phyloP scores from a whole-genome alignment of 352 stramenopile genomes.

The Pythium dissimile region DNA sequence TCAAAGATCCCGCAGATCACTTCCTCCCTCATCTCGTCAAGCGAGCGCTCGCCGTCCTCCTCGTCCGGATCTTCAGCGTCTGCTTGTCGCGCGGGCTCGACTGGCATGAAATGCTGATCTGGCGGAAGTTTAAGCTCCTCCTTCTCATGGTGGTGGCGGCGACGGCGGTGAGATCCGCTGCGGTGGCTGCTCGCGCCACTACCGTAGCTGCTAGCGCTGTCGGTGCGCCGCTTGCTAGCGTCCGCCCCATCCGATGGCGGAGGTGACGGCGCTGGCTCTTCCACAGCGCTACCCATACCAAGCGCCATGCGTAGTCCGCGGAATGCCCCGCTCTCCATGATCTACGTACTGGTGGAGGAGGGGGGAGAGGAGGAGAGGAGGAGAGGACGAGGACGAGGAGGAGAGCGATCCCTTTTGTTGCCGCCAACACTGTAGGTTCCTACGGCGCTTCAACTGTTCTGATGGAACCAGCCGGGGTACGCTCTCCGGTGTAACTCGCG shows the following conservation, averaged over 20 bases:
- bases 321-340: slow-evolving; percentile 27
- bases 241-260: not conserved
- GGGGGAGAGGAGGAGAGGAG: not conserved
- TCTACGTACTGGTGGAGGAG: not conserved
- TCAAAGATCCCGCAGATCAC: slow-evolving; percentile 89
- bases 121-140: slow-evolving; percentile 35
- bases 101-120: slow-evolving; percentile 46
- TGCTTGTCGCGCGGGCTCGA: too few relatives aligned
- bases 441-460: slow-evolving; percentile 8
- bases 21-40: slow-evolving; percentile 66
- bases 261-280: not conserved
- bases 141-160: not conserved
- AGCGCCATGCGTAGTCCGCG: slow-evolving; percentile 30
- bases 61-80: too few relatives aligned
- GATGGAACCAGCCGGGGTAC: not conserved
- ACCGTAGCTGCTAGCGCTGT: slow-evolving; percentile 25
- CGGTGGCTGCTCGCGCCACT: slow-evolving; percentile 17
- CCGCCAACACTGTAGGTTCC: not conserved
- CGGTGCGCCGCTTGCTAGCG: slow-evolving; percentile 9
- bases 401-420: not conserved
- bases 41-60: slow-evolving; percentile 27
- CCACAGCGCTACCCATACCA: slow-evolving; percentile 8
- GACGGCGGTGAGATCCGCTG: slow-evolving; percentile 7
- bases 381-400: not conserved
- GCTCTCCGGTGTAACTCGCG: not conserved